phyloP scores from a whole-genome alignment of 805 yeast species.

The Priceomyces castillae region DNA sequence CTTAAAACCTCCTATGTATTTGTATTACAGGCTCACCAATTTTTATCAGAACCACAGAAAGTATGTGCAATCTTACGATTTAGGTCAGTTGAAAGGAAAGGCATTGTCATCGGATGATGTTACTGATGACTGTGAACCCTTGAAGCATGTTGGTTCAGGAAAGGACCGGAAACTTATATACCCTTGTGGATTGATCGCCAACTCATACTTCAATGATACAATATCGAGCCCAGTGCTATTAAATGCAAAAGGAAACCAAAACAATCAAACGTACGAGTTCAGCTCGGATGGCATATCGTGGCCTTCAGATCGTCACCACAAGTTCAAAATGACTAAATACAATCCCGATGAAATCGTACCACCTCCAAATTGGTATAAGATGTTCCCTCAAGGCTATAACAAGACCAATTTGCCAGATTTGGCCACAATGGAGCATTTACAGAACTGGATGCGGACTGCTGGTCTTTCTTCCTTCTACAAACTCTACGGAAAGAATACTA shows the following conservation, averaged over 20 bases:
- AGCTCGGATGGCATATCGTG: slow-evolving; percentile 72
- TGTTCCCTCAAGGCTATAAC: slow-evolving; percentile 87
- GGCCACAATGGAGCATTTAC: slow-evolving; percentile 75
- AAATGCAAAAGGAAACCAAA: slow-evolving; percentile 41
- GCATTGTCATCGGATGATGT: slow-evolving; percentile 56
- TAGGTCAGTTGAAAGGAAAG: slow-evolving; percentile 75
- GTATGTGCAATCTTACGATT: slow-evolving; percentile 81
- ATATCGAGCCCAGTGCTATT: slow-evolving; percentile 53
- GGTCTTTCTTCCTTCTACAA: slow-evolving; percentile 89
- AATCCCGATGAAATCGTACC: slow-evolving; percentile 73
- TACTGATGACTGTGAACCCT: slow-evolving; percentile 36
- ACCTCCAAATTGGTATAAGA: slow-evolving; percentile 86
- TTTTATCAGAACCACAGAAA: slow-evolving; percentile 95
- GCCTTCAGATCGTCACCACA: slow-evolving; percentile 64
- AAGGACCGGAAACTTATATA: slow-evolving; percentile 50
- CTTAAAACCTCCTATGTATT: slow-evolving; percentile 65
- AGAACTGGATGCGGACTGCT: slow-evolving; percentile 98
- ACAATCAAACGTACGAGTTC: slow-evolving; percentile 44
- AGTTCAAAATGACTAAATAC: slow-evolving; percentile 73
- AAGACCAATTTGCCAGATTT: slow-evolving; percentile 75
- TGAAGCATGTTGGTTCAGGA: slow-evolving; percentile 38
- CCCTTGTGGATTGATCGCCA: slow-evolving; percentile 96
- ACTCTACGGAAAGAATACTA: slow-evolving; percentile 70
- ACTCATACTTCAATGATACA: slow-evolving; percentile 88
- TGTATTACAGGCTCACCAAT: slow-evolving; percentile 84